These are phyloP conservation scores for Phellinidium pouzarii DNA, from an alignment of 1,284 basidiomycete species.

Conservation along the genomic window DNA sequence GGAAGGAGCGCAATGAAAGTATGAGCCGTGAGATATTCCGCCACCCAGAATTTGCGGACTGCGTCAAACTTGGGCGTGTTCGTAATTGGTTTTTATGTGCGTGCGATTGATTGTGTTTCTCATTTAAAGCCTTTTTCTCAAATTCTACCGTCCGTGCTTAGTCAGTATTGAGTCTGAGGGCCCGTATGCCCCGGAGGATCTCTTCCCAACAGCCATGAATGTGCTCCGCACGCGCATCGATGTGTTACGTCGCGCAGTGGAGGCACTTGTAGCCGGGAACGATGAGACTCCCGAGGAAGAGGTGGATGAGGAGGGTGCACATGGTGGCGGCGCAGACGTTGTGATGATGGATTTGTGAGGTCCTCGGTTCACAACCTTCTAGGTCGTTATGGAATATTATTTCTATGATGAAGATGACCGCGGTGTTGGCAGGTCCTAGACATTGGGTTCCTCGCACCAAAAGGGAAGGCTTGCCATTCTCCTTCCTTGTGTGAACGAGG, in stretches of 20 bases:
- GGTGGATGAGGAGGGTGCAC: not conserved
- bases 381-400: too few species aligned
- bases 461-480: too few species aligned
- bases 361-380: too few species aligned
- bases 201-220: constrained; percentile 79
- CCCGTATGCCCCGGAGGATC: constrained; percentile 76
- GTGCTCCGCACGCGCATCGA: constrained; percentile 82
- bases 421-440: too few species aligned
- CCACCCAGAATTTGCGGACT: constrained; percentile 86
- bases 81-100: constrained; percentile 93
- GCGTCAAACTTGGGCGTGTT: constrained; percentile 79
- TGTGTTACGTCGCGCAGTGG: constrained; percentile 50
- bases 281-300: not conserved
- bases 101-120: too few species aligned
- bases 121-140: too few species aligned
- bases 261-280: constrained; percentile 33
- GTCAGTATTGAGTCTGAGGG: constrained; percentile 90
- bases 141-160: constrained; percentile 27
- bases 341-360: not conserved
- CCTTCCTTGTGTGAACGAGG: too few species aligned
- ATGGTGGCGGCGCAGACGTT: too few species aligned
- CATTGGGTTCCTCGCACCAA: too few species aligned
- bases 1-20: constrained; percentile 77
- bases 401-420: too few species aligned
- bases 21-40: constrained; percentile 91